A percentile compares a stretch with the other conserved stretches of the same genome.
Conservation (phyloP, 1,284 basidiomycete genomes). For the Phlebopus sp. region DNA sequence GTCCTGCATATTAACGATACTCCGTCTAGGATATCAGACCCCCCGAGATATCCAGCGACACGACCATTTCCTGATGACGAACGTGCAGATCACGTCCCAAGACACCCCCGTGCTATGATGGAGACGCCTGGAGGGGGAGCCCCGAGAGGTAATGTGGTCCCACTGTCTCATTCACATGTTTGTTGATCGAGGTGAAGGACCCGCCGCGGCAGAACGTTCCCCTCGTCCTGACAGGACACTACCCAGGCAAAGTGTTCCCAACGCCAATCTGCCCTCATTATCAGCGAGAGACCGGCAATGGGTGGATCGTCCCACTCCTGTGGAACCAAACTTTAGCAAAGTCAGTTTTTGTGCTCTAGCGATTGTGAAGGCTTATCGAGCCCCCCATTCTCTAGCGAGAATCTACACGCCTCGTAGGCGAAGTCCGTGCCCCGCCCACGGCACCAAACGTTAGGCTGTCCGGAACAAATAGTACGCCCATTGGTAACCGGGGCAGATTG, state of each 20-base stretch:
- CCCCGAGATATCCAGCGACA: slow-evolving; percentile 15
- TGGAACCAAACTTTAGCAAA: slow-evolving; percentile 19
- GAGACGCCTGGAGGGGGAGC: slow-evolving; percentile 22
- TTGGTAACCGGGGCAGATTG: slow-evolving; percentile 29
- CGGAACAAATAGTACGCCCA: slow-evolving; percentile 33
- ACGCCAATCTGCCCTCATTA: slow-evolving; percentile 19
- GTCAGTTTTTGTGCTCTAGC: slow-evolving; percentile 14
- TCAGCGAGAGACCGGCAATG: slow-evolving; percentile 19
- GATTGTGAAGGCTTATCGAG: not conserved
- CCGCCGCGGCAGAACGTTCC: too few relatives aligned
- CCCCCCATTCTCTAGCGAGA: slow-evolving; percentile 23
- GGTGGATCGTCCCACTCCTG: slow-evolving; percentile 18
- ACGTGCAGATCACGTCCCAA: slow-evolving; percentile 25
- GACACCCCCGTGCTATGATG: slow-evolving; percentile 41
- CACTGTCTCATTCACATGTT: too few relatives aligned
- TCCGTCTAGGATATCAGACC: slow-evolving; percentile 22
- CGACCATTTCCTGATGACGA: slow-evolving; percentile 24
- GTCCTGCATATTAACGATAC: slow-evolving; percentile 30
- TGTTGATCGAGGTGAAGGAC: not conserved
- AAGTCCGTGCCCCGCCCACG: slow-evolving; percentile 14
- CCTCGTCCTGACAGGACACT: slow-evolving; percentile 18
- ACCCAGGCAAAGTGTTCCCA: slow-evolving; percentile 14
- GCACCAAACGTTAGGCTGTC: slow-evolving; percentile 30
- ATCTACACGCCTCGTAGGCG: slow-evolving; percentile 11
- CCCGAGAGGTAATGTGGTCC: slow-evolving; percentile 14